phyloP scores from a whole-genome alignment of 148 eudicot genomes.

The Nepenthes mirabilis region DNA sequence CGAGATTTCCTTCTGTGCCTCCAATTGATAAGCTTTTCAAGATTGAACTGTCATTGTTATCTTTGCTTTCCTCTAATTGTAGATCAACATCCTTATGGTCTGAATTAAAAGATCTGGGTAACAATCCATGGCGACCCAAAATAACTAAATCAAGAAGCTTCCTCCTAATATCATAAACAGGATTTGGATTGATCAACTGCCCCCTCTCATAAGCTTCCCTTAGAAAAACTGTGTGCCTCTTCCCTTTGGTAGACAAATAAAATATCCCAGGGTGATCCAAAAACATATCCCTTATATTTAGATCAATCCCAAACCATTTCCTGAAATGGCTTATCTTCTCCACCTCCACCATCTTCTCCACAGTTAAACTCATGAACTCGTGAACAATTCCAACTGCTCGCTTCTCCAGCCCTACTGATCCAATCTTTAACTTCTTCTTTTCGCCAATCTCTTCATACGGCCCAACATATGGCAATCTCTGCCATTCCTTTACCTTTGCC shows the following conservation, averaged over 20 bases:
- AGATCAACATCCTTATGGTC: conserved; percentile 15
- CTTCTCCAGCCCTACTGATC: conserved; percentile 52
- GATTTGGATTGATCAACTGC: conserved; percentile 59
- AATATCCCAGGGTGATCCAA: conserved; percentile 96
- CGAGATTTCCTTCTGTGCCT: neutral
- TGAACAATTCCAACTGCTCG: conserved; percentile 85
- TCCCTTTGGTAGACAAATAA: conserved; percentile 82
- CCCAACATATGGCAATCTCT: conserved; percentile 47
- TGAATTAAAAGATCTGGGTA: conserved; percentile 6
- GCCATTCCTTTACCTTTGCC: conserved; percentile 82
- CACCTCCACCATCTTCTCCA: conserved; percentile 92
- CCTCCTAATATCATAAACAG: conserved; percentile 66
- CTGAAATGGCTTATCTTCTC: conserved; percentile 96
- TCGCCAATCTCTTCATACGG: conserved; percentile 60
- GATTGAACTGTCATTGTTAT: neutral
- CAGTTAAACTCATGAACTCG: conserved; percentile 88
- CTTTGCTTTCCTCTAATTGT: conserved; percentile 6
- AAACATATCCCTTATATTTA: conserved; percentile 83
- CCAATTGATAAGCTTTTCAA: neutral
- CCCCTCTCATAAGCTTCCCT: conserved; percentile 93
- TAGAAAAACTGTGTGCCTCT: conserved; percentile 72
- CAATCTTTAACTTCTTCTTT: conserved; percentile 38
- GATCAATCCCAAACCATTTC: conserved; percentile 80
- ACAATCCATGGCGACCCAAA: conserved; percentile 60
- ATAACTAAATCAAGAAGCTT: conserved; percentile 71